These are phyloP conservation scores for Candida michaelii DNA, from an alignment of 805 yeast genomes.

Conservation along the genomic window DNA sequence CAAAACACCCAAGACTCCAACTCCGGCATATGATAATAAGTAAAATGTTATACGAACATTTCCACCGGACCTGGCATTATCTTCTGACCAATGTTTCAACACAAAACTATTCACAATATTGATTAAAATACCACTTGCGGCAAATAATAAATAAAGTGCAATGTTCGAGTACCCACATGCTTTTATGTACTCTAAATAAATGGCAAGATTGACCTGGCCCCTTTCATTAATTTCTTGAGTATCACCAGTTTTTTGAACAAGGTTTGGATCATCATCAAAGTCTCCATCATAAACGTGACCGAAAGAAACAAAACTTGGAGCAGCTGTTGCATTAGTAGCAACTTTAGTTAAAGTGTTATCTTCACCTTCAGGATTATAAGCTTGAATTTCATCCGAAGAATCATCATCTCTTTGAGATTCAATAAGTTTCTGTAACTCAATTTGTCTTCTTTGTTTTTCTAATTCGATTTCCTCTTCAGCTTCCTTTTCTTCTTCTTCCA, in stretches of 20 bases:
- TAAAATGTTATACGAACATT: conserved; percentile 26
- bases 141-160: conserved; percentile 23
- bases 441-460: conserved; percentile 15
- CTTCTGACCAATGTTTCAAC: conserved; percentile 38
- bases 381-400: conserved; percentile 5
- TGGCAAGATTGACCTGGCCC: conserved; percentile 30
- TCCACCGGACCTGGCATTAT: conserved; percentile 23
- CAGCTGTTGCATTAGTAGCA: conserved; percentile 10
- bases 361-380: conserved; percentile 7
- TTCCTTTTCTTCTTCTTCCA: conserved; percentile 20
- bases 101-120: conserved; percentile 26
- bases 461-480: conserved; percentile 13
- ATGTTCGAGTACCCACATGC: conserved; percentile 33
- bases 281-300: conserved; percentile 34
- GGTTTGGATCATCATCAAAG: conserved; percentile 18
- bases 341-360: conserved; percentile 9
- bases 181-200: conserved; percentile 28
- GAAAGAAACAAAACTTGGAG: conserved; percentile 34
- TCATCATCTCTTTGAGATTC: conserved; percentile 13
- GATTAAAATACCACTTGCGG: conserved; percentile 20
- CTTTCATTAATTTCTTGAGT: conserved; percentile 28
- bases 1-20: conserved; percentile 30
- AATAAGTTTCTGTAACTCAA: conserved; percentile 1
- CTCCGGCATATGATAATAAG: conserved; percentile 25
- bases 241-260: conserved; percentile 19